A percentile compares a stretch with the other conserved stretches of the same genome.
These are phyloP conservation scores for Aspergillus brunneoviolaceus DNA, from an alignment of 2,329 filamentous ascomycete genomes.

Conservation along the genomic window DNA sequence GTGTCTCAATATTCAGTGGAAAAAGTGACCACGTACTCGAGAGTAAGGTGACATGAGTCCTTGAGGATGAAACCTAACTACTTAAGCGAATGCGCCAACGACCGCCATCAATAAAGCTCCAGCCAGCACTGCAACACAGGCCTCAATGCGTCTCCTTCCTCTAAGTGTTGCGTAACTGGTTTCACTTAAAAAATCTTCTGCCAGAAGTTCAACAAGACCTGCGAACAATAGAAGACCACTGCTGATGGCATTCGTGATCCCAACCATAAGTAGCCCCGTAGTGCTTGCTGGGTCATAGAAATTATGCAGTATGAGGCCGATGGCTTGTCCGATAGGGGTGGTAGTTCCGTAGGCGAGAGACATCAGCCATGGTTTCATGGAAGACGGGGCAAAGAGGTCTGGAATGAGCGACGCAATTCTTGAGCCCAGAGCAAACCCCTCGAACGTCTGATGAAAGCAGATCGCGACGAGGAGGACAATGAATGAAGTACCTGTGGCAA, in stretches of 20 bases:
- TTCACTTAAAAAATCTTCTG: slow-evolving; percentile 76
- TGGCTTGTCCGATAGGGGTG: slow-evolving; percentile 79
- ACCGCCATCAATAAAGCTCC: slow-evolving; percentile 65
- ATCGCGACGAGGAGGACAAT: slow-evolving; percentile 78
- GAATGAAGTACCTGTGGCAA: slow-evolving; percentile 76
- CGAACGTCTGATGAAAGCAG: slow-evolving; percentile 83
- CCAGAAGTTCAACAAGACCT: slow-evolving; percentile 77
- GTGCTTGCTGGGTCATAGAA: slow-evolving; percentile 78
- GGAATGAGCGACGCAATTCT: slow-evolving; percentile 76
- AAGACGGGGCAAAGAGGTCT: slow-evolving; percentile 64
- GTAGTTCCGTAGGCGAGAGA: slow-evolving; percentile 64
- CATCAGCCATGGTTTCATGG: slow-evolving; percentile 73
- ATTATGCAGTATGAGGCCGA: slow-evolving; percentile 73
- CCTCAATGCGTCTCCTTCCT: slow-evolving; percentile 60
- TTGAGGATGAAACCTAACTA: slow-evolving; percentile 3
- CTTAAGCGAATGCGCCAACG: slow-evolving; percentile 65
- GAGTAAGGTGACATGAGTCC: slow-evolving; percentile 8
- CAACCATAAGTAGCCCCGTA: slow-evolving; percentile 75
- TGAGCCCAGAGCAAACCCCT: slow-evolving; percentile 80
- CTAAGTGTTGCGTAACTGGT: slow-evolving; percentile 60
- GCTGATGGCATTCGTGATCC: slow-evolving; percentile 83
- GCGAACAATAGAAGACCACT: slow-evolving; percentile 79
- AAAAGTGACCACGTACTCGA: not conserved
- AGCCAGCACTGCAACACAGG: slow-evolving; percentile 60
- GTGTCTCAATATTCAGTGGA: not conserved